A percentile compares a stretch with the other conserved stretches of the same genome.
phyloP scores from a whole-genome alignment of 192 early-diverging fungal genomes.

The Umbelopsis ramanniana region DNA sequence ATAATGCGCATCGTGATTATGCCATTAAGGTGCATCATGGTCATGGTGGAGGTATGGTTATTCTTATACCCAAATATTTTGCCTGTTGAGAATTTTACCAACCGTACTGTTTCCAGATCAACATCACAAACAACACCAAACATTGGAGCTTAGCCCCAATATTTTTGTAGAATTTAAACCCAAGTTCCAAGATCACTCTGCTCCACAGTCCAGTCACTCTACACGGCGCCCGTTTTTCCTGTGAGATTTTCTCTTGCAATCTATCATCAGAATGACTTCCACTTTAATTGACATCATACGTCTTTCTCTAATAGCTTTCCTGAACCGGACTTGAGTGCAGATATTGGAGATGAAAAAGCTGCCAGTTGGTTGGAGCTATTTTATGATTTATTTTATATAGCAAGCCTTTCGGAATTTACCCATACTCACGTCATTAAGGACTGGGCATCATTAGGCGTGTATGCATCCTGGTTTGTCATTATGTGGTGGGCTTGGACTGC shows the following conservation, averaged over 20 bases:
- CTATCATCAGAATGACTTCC: neutral
- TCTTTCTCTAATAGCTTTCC: constrained; percentile 20
- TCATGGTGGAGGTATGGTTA: neutral
- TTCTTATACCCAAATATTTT: neutral
- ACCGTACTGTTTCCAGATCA: neutral
- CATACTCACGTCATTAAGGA: constrained; percentile 51
- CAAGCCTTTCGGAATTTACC: constrained; percentile 52
- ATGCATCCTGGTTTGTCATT: constrained; percentile 53
- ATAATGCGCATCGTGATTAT: constrained; percentile 33
- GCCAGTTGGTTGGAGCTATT: constrained; percentile 49
- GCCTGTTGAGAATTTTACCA: neutral
- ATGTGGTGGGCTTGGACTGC: constrained; percentile 56
- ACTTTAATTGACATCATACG: neutral
- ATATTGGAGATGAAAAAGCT: constrained; percentile 44
- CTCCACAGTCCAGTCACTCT: neutral
- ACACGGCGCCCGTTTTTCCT: constrained; percentile 37
- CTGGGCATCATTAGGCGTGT: constrained; percentile 41
- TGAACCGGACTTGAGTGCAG: constrained; percentile 42
- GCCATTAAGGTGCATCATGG: constrained; percentile 42
- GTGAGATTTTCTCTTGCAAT: constrained; percentile 2
- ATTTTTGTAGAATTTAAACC: constrained; percentile 40
- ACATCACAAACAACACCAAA: constrained; percentile 28
- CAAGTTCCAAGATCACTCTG: constrained; percentile 21
- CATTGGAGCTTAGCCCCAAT: constrained; percentile 34
- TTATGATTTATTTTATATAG: constrained; percentile 55